phyloP scores from a whole-genome alignment of 768 basidiomycete genomes.

The Hericium alpestre region DNA sequence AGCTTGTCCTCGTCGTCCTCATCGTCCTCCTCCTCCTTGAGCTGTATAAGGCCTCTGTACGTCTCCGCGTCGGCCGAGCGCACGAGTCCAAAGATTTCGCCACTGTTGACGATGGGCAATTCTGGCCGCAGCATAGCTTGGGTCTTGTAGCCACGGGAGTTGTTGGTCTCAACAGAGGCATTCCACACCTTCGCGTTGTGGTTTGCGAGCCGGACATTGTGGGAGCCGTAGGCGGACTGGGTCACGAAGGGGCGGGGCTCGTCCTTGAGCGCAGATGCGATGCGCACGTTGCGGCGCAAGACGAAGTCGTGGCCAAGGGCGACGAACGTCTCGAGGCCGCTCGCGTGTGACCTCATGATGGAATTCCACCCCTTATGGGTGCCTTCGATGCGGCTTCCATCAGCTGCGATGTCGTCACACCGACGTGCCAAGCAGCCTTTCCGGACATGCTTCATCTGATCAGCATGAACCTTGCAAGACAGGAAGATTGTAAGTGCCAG shows the following conservation, averaged over 20 bases:
- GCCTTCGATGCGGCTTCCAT: slow-evolving; percentile 22
- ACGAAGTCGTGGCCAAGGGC: slow-evolving; percentile 16
- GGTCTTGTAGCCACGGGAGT: neutral
- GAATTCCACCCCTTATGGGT: slow-evolving; percentile 21
- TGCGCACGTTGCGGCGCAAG: slow-evolving; percentile 13
- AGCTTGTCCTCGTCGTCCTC: neutral
- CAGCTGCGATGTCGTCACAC: slow-evolving; percentile 13
- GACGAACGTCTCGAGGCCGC: slow-evolving; percentile 15
- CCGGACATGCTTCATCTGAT: slow-evolving; percentile 18
- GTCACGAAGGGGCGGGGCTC: slow-evolving; percentile 3
- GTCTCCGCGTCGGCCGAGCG: neutral
- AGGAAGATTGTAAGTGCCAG: no score
- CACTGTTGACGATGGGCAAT: slow-evolving; percentile 1
- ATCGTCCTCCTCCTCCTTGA: neutral
- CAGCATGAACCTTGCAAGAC: no score
- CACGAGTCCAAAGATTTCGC: slow-evolving; percentile 10
- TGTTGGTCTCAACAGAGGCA: neutral
- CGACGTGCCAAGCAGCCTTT: slow-evolving; percentile 19
- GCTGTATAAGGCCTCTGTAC: neutral
- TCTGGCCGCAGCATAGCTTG: neutral
- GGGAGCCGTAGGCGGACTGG: slow-evolving; percentile 13
- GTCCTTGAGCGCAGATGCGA: slow-evolving; percentile 1
- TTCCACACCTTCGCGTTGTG: slow-evolving; percentile 13
- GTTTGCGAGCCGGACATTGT: slow-evolving; percentile 17
- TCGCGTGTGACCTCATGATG: slow-evolving; percentile 14